Base-by-base conservation (phyloP, 2,329 filamentous ascomycete species). In the Claviceps capensis region DNA sequence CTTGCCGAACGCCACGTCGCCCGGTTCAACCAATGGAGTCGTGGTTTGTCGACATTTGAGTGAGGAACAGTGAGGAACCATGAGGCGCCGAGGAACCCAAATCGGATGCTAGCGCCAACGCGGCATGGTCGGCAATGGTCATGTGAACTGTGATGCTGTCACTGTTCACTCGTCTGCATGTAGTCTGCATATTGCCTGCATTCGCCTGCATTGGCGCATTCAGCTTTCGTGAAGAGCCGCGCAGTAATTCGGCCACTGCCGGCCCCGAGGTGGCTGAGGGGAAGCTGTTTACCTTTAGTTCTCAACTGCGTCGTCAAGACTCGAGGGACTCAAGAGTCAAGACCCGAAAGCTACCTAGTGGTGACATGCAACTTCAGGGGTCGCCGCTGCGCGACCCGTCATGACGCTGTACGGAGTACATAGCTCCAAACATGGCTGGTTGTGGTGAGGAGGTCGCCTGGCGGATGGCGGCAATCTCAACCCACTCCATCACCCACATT, bases 41-140 rank as follows among this genome's bases (percentile, higher is more conserved):
- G 19, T 36, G 8, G 37, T 40, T 13, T 23, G 2, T 5, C 26
- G 23, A 50, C 40, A 19, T 19, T 19, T n/a, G 40, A 40, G 37
- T 6, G 14, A 40, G n/a, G 37, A n/a, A 19, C 8, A 13, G 3
- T 5, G 19, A 22, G 6, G 38, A n/a, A 50, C 42, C 42, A 23
- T 23, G 47, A 41, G 46, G 36, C 40, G 49, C 45, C 42, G 45
- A 42, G 36, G 54, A 57, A 56, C 50, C 52, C 56, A 54, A 56
- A 54, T 54, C 53, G 52, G 52, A 47, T 53, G 51, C 60, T 64
- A 61, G 61, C 62, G 60, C 61, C 56, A 34, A 58, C 57, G 59
- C 59, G 53, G 55, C 53, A 53, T 54, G 62, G 61, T 64, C 62
- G 63, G 30, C 30, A 9, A 34, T 34, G 30, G 30, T 34, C 30